A percentile compares a stretch with the other conserved stretches of the same genome.
Evolutionary conservation across 2,329 filamentous ascomycete species (phyloP).

Genomic region (Arthrocladium fulminans): DNA sequence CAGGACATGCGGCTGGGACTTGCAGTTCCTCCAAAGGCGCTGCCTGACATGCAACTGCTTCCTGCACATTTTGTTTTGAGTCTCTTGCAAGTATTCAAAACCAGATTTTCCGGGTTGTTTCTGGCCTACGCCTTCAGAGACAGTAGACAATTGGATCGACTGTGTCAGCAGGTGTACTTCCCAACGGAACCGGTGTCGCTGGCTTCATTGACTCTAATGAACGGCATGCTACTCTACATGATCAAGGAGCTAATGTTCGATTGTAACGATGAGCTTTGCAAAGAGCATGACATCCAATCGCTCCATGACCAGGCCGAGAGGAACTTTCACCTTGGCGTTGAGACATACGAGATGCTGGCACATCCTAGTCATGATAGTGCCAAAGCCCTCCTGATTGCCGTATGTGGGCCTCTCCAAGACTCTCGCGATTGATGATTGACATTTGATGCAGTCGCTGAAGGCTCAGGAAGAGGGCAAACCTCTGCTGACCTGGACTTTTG

Average conservation of each 20-base stretch:
- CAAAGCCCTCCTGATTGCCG: conserved; percentile 21
- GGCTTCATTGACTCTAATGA: conserved; percentile 32
- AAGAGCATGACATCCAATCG: conserved; percentile 14
- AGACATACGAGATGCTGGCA: conserved; percentile 23
- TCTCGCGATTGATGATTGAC: background rate
- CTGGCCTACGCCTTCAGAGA: conserved; percentile 5
- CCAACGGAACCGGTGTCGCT: conserved; percentile 34
- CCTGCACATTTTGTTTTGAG: conserved; percentile 9
- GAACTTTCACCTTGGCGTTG: conserved; percentile 13
- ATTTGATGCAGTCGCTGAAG: conserved; percentile 20
- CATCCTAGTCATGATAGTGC: conserved; percentile 24
- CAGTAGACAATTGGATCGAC: conserved; percentile 5
- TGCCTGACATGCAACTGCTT: conserved; percentile 6
- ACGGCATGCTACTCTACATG: conserved; percentile 32
- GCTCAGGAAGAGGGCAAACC: conserved; percentile 25
- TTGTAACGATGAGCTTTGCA: background rate
- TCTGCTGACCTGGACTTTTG: conserved; percentile 24
- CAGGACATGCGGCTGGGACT: background rate
- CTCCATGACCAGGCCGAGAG: conserved; percentile 10
- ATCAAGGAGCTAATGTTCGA: conserved; percentile 25
- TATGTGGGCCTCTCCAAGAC: conserved; percentile 13
- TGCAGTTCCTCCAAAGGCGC: background rate
- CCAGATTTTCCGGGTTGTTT: background rate
- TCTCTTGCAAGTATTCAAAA: background rate
- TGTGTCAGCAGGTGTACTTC: conserved; percentile 38